Base-by-base conservation (phyloP, 2,329 filamentous ascomycete species). In the Penicillium sclerotigenum region DNA sequence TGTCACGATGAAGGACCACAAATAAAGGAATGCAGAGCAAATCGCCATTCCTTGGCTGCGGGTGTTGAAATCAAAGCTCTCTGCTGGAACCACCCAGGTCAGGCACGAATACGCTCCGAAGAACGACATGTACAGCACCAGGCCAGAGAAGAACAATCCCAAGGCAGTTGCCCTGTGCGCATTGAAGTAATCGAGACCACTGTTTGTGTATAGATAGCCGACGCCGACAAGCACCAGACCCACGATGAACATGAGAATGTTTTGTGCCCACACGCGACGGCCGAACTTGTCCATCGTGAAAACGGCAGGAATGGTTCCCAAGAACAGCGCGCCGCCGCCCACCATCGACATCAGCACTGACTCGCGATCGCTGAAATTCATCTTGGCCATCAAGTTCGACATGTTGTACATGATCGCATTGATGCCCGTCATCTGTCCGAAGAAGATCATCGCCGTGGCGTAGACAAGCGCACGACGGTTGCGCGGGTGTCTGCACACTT, bases 41-140 rank as follows among this genome's bases (percentile, higher is more conserved):
- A 81, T 84, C 5, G 84, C 86, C 85, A 88, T 88, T 59, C 86
- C 86, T 68, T 88, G 88, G 14, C 79, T 83, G 40, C 86, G 79
- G 0, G 41, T 43, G 29, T 47, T 33, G 31, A 40, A 43, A 29
- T 16, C 20, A 31, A 53, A 56, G 28, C 29, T 40, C 28, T 56
- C 54, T 5, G 49, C 29, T 28, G 68, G 56, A 80, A 83, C 43
- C 2, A 47, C 43, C 43, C 43, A 47, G 29, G 43, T 47, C 18
- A 47, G 43, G 5, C 43, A 47, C 13, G 43, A 47, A n/a, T 47
- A 47, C 4, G 43, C 43, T 6, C 43, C 43, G 29, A 47, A 47
- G 28, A 47, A 47, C 3, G 10, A 18, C 43, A 47, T 47, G 43
- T 47, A 41, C 10, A 41, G 14, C 22, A 41, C 22, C 9, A 41